Evolutionary conservation across 345 rosid species (phyloP), one percentile per base, ranked within the genome.

Genomic region (Xanthoceras sorbifolium): DNA sequence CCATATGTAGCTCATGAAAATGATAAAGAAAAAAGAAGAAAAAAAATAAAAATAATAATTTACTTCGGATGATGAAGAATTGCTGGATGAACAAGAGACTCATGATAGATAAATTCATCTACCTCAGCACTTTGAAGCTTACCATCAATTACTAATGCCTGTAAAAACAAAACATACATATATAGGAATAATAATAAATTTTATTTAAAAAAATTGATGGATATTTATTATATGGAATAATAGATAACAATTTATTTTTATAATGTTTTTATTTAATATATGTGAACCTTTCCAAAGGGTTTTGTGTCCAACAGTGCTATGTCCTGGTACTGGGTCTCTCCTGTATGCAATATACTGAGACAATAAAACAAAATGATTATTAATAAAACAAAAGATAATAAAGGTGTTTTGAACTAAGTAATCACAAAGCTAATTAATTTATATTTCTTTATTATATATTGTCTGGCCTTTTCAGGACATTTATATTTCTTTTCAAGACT

Each of bases 31-130:
- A 3, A 62, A 0, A 9, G 14, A 14, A 40, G 23, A 36, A 5
- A 5, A 23, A 74, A 29, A 69, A 22, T 23, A 46, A 40, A 69
- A 2, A 23, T n/a, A 34, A 28, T 0, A 42, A 70, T 6, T 10
- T 78, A 90, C 94, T 83, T 82, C 42, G 86, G 82, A 65, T 87
- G 92, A 78, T 83, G 81, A 57, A 90, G 85, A 75, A 90, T 87
- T 3, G 92, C 60, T 9, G 94, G 94, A 75, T 87, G 94, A 77
- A 90, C 87, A 36, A 88, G 86, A 52, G 79, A 90, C 78, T 90
- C 94, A 82, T 90, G 94, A 79, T 88, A 90, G 71, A 90, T 90
- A 80, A 90, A 88, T 68, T 90, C 94, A 80, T 90, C 94, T 31
- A 81, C 84, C 77, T 90, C 94, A 36, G 94, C 94, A 82, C 92